Evolutionary conservation across 495 filamentous ascomycete species (phyloP), one percentile per base, ranked within the genome.

Genomic region (Tuber magnatum): DNA sequence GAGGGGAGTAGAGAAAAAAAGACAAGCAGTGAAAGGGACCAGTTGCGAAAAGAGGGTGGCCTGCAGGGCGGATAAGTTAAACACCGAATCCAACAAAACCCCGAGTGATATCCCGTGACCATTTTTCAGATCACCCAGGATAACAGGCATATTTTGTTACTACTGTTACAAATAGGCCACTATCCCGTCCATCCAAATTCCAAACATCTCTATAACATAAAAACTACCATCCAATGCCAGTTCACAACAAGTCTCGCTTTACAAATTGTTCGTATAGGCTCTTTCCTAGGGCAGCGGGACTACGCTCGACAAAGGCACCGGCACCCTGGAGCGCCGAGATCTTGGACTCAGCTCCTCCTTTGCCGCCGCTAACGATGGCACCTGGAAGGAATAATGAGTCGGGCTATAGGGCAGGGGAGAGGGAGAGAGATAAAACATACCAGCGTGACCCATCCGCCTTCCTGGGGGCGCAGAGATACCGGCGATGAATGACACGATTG

Each of bases 301-400:
- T 97, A 83, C 95, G 89, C 90, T 98, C 95, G 56, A 99, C 95
- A 82, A 97, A 88, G 75, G 97, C 95, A 83, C 95, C 95, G 72
- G 96, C 96, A 78, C 88, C 88, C 86, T 98, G 92, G 46, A 99
- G 89, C 74, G 95, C 95, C 81, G 89, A 85, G 85, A 99, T 99
- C 90, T 99, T 99, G 77, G 93, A 96, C 86, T 97, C 92, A 73
- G 95, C 95, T 83, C 92, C 95, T 83, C 95, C 95, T 89, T 97
- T 97, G 75, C 95, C 95, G 81, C 95, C 95, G 80, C 92, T 92
- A 71, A 99, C 94, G 83, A 99, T 99, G 81, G 95, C 95, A 85
- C 56, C 91, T 87, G 87, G 51, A 20, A 44, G 20, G n/a, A 41
- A 40, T 35, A 28, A 48, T 83, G 72, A 83, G 78, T 74, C 22